These are phyloP conservation scores for Sclerotinia glacialis DNA, from an alignment of 2,329 filamentous ascomycete species.

Conservation along the genomic window DNA sequence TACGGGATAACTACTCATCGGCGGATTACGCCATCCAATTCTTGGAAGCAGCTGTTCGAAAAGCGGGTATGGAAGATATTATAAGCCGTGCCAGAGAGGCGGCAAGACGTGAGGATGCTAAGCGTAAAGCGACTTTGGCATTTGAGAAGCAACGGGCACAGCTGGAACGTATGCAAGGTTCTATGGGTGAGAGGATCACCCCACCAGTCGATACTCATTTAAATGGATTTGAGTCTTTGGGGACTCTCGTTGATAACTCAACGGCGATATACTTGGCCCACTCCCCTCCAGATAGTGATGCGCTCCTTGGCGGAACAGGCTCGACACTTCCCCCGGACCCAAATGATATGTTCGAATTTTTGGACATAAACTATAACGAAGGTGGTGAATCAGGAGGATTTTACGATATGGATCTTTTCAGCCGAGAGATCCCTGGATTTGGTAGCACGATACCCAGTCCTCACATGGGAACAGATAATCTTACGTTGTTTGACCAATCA, in stretches of 20 bases:
- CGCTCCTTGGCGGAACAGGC: not conserved
- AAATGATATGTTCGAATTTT: slow-evolving; percentile 11
- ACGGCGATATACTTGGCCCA: slow-evolving; percentile 4
- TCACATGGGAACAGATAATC: not conserved
- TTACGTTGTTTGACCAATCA: not conserved
- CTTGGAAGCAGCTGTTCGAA: slow-evolving; percentile 85
- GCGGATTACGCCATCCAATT: slow-evolving; percentile 97
- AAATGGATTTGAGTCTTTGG: slow-evolving; percentile 10
- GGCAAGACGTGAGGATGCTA: slow-evolving; percentile 11
- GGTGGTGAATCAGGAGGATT: slow-evolving; percentile 15
- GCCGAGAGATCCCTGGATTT: slow-evolving; percentile 7
- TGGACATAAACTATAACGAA: slow-evolving; percentile 12
- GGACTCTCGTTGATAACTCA: slow-evolving; percentile 11
- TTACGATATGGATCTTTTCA: slow-evolving; percentile 16
- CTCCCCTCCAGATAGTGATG: slow-evolving; percentile 11
- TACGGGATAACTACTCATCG: slow-evolving; percentile 86
- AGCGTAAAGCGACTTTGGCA: slow-evolving; percentile 6
- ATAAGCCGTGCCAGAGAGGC: slow-evolving; percentile 21
- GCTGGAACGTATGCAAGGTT: not conserved
- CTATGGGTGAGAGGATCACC: not conserved
- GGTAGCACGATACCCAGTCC: slow-evolving; percentile 12
- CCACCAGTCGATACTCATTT: slow-evolving; percentile 10
- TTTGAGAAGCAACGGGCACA: slow-evolving; percentile 6
- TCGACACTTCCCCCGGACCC: not conserved
- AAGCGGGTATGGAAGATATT: slow-evolving; percentile 64